These are phyloP conservation scores for Puccinia polysora DNA, from an alignment of 1,284 basidiomycete species.

Conservation along the genomic window DNA sequence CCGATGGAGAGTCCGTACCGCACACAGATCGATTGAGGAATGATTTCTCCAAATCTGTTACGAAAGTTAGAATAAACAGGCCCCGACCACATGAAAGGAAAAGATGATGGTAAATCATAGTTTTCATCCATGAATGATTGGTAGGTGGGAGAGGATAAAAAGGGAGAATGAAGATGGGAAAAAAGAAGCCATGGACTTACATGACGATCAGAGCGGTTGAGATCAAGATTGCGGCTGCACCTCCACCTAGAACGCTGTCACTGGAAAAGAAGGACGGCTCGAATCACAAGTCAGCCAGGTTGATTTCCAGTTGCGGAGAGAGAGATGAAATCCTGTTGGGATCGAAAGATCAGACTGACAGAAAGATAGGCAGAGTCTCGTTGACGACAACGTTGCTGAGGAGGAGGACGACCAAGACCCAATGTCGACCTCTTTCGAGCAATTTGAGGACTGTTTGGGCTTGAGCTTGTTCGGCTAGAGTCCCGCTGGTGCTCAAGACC, in stretches of 20 bases:
- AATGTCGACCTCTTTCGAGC: slow-evolving; percentile 55
- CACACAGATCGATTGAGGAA: slow-evolving; percentile 56
- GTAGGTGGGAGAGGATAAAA: neutral
- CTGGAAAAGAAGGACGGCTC: neutral
- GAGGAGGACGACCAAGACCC: slow-evolving; percentile 55
- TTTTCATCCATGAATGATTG: neutral
- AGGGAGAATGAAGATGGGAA: neutral
- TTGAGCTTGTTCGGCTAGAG: slow-evolving; percentile 53
- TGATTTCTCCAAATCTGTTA: slow-evolving; percentile 53
- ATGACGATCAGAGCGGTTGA: slow-evolving; percentile 42
- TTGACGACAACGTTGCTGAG: slow-evolving; percentile 58
- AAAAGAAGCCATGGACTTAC: slow-evolving; percentile 1
- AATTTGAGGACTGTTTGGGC: slow-evolving; percentile 56
- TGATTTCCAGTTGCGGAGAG: neutral
- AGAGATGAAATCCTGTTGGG: neutral
- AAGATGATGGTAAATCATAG: no score
- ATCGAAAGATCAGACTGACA: no score
- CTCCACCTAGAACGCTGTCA: slow-evolving; percentile 41
- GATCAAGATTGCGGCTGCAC: slow-evolving; percentile 39
- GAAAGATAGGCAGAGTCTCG: slow-evolving; percentile 57
- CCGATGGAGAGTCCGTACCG: slow-evolving; percentile 58
- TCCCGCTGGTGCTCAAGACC: slow-evolving; percentile 55
- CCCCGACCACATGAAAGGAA: no score
- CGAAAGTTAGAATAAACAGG: no score
- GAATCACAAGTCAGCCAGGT: no score